A percentile compares a stretch with the other conserved stretches of the same genome.
Conservation (phyloP, 495 filamentous ascomycete species). For the Penicillium chermesinum region DNA sequence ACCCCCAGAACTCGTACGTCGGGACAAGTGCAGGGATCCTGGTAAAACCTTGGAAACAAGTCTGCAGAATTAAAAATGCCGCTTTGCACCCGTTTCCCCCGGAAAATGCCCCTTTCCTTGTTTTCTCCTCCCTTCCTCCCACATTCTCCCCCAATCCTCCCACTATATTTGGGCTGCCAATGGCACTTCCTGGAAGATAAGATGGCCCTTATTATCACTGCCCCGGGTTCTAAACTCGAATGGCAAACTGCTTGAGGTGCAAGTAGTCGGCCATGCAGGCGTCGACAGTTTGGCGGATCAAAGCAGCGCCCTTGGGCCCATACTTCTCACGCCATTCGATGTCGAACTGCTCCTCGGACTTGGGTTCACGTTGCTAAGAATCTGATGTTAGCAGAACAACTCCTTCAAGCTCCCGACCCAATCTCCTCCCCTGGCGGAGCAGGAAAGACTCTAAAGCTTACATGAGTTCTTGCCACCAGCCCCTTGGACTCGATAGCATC, state of each 20-base stretch:
- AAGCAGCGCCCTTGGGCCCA: slow-evolving; percentile 66
- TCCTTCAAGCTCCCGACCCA: background rate
- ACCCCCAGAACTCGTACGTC: no score
- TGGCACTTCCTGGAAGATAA: no score
- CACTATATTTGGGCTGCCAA: no score
- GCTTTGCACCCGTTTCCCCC: background rate
- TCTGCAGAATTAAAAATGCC: background rate
- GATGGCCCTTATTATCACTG: background rate
- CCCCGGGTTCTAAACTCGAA: slow-evolving; percentile 48
- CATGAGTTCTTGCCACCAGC: slow-evolving; percentile 64
- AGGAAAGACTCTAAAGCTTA: slow-evolving; percentile 54
- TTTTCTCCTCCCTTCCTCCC: background rate
- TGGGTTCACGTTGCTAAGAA: slow-evolving; percentile 49
- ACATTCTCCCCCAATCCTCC: background rate
- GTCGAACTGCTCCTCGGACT: slow-evolving; percentile 67
- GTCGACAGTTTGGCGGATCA: slow-evolving; percentile 72
- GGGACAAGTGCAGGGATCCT: background rate
- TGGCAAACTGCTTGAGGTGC: slow-evolving; percentile 84
- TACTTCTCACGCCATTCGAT: slow-evolving; percentile 77
- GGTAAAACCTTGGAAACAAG: background rate
- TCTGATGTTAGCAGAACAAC: background rate
- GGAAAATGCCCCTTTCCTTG: background rate
- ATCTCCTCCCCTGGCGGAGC: background rate
- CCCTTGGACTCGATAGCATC: slow-evolving; percentile 78
- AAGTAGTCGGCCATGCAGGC: slow-evolving; percentile 81